Evolutionary conservation across 2,329 filamentous ascomycete genomes (phyloP).

Genomic region (Diaporthe capsici): DNA sequence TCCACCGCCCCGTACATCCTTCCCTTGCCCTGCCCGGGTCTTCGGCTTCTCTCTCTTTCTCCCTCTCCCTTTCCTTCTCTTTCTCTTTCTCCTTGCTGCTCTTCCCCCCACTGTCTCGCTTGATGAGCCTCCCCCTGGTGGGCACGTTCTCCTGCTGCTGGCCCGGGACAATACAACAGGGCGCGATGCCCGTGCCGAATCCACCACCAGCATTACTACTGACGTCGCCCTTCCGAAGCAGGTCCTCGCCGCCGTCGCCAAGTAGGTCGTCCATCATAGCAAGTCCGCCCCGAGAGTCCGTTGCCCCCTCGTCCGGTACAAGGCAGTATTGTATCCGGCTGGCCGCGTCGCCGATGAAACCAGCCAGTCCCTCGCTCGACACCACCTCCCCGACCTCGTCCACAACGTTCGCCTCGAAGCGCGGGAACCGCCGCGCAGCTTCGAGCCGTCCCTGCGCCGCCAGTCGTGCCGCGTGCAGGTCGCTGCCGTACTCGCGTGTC

Average conservation of each 20-base stretch:
- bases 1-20: slow-evolving; percentile 54
- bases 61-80: slow-evolving; percentile 7
- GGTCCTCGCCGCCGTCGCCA: slow-evolving; percentile 61
- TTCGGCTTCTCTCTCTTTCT: slow-evolving; percentile 27
- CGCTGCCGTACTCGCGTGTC: slow-evolving; percentile 51
- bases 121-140: slow-evolving; percentile 25
- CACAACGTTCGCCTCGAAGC: slow-evolving; percentile 71
- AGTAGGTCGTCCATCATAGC: slow-evolving; percentile 67
- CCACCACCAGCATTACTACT: slow-evolving; percentile 36
- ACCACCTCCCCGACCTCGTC: slow-evolving; percentile 65
- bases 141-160: slow-evolving; percentile 41
- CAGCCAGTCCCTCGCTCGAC: slow-evolving; percentile 69
- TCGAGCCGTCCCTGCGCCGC: slow-evolving; percentile 77
- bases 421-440: slow-evolving; percentile 65
- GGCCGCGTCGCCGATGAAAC: slow-evolving; percentile 72
- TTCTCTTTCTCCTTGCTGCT: slow-evolving; percentile 24
- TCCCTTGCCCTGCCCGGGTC: slow-evolving; percentile 42
- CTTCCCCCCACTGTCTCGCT: slow-evolving; percentile 42
- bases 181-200: slow-evolving; percentile 35
- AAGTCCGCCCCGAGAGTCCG: slow-evolving; percentile 70
- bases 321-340: slow-evolving; percentile 74
- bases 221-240: slow-evolving; percentile 43
- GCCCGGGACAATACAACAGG: slow-evolving; percentile 45
- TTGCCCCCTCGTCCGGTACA: slow-evolving; percentile 67
- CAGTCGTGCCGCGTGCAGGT: slow-evolving; percentile 67